phyloP scores from a whole-genome alignment of 2,329 filamentous ascomycete genomes.

The Macroventuria anomochaeta region DNA sequence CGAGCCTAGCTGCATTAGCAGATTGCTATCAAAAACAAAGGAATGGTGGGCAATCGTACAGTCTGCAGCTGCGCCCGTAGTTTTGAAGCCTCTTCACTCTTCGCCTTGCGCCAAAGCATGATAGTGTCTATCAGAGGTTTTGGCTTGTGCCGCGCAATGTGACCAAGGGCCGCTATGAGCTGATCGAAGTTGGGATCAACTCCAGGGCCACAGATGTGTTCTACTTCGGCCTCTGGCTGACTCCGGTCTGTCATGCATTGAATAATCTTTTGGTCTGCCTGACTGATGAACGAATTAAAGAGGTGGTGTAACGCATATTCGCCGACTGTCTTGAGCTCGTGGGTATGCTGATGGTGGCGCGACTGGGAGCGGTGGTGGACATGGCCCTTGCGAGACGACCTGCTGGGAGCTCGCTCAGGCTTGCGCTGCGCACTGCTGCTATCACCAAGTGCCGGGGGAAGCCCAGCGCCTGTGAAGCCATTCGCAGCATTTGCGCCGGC shows the following conservation, averaged over 20 bases:
- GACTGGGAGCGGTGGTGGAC: slow-evolving; percentile 77
- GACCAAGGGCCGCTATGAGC: slow-evolving; percentile 87
- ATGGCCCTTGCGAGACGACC: slow-evolving; percentile 74
- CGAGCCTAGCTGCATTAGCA: slow-evolving; percentile 39
- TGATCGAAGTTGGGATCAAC: slow-evolving; percentile 92
- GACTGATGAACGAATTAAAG: slow-evolving; percentile 95
- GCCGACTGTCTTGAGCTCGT: slow-evolving; percentile 89
- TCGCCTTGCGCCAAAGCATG: slow-evolving; percentile 97
- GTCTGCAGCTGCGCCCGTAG: slow-evolving; percentile 42
- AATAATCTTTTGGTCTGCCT: slow-evolving; percentile 95
- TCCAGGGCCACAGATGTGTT: slow-evolving; percentile 87
- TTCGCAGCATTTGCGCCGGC: slow-evolving; percentile 18
- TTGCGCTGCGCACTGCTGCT: slow-evolving; percentile 37
- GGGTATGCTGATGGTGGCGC: slow-evolving; percentile 67
- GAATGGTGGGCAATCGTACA: slow-evolving; percentile 22
- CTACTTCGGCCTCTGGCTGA: slow-evolving; percentile 82
- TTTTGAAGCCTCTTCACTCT: slow-evolving; percentile 78
- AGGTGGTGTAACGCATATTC: slow-evolving; percentile 97
- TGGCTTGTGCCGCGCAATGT: slow-evolving; percentile 92
- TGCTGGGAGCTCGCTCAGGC: slow-evolving; percentile 59
- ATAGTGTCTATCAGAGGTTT: slow-evolving; percentile 96
- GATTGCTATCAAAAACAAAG: not conserved
- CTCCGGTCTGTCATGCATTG: slow-evolving; percentile 82
- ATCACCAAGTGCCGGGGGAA: slow-evolving; percentile 21
- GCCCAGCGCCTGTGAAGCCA: slow-evolving; percentile 12